phyloP scores from a whole-genome alignment of 192 early-diverging fungal genomes.

The Chytriomyces confervae region DNA sequence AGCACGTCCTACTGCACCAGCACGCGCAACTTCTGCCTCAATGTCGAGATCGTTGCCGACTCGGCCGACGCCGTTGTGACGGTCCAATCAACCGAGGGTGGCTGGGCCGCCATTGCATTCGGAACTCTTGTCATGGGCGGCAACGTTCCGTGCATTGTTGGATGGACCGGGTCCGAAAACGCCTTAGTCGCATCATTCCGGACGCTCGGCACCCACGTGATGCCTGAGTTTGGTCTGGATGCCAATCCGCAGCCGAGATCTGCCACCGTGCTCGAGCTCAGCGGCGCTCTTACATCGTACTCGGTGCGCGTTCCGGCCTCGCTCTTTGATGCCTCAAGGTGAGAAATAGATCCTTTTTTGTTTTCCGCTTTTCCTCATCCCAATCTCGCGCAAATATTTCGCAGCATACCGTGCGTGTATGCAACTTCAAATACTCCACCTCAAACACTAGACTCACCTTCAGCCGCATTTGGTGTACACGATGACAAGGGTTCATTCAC shows the following conservation, averaged over 20 bases:
- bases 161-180: conserved; percentile 30
- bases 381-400: neutral
- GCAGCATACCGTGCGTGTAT: neutral
- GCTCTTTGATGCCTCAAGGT: neutral
- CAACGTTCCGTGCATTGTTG: conserved; percentile 30
- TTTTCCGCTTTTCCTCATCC: neutral
- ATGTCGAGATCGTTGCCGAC: neutral
- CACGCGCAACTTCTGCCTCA: neutral
- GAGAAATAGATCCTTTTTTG: neutral
- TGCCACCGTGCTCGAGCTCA: neutral
- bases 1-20: neutral
- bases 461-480: neutral
- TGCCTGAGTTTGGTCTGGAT: conserved; percentile 2
- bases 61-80: conserved; percentile 13
- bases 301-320: neutral
- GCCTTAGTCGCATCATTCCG: conserved; percentile 29
- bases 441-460: neutral
- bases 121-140: conserved; percentile 32
- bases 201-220: neutral
- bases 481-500: neutral
- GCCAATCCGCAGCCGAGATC: too few relatives aligned
- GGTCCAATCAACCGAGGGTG: conserved; percentile 35
- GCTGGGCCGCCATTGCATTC: conserved; percentile 43
- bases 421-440: neutral
- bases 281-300: neutral